Percentiles rank a stretch among this genome's conserved stretches.
Evolutionary conservation across 2,329 filamentous ascomycete species (phyloP).

Genomic region (Aspergillus arachidicola): DNA sequence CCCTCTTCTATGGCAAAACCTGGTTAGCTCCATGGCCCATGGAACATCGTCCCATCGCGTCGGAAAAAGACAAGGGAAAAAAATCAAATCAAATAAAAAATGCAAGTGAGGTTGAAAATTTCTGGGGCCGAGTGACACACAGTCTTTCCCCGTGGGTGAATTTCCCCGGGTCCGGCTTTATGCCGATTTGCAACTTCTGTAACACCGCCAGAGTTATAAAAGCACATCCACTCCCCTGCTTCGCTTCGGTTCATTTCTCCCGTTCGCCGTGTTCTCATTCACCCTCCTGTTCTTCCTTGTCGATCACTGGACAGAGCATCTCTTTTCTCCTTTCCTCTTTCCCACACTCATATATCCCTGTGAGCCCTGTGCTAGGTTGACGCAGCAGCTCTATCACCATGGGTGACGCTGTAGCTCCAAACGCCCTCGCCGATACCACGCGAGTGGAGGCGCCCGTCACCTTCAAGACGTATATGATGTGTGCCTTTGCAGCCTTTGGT

Average conservation of each 20-base stretch:
- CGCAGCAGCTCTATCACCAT: slow-evolving; percentile 18
- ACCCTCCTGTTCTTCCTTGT: not conserved
- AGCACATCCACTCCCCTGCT: not conserved
- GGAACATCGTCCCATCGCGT: not conserved
- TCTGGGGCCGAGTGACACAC: slow-evolving; percentile 13
- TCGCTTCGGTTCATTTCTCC: slow-evolving; percentile 5
- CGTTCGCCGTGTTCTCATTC: not conserved
- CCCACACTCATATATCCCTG: not conserved
- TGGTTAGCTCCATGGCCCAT: not conserved
- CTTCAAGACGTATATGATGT: slow-evolving; percentile 62
- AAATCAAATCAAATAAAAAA: slow-evolving; percentile 1
- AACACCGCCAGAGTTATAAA: slow-evolving; percentile 2
- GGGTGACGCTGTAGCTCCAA: slow-evolving; percentile 22
- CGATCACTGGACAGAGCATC: not conserved
- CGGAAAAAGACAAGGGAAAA: not conserved
- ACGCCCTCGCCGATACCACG: slow-evolving; percentile 50
- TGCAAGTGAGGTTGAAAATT: not conserved
- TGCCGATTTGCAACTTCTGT: slow-evolving; percentile 10
- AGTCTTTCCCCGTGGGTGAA: slow-evolving; percentile 20
- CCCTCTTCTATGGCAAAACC: not conserved
- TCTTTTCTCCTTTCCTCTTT: not conserved
- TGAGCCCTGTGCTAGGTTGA: not conserved
- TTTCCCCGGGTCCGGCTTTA: slow-evolving; percentile 17
- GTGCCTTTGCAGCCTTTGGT: slow-evolving; percentile 62
- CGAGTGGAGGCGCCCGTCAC: slow-evolving; percentile 63